Evolutionary conservation across 306 rosid species (phyloP).

Genomic region (Inga laurina): DNA sequence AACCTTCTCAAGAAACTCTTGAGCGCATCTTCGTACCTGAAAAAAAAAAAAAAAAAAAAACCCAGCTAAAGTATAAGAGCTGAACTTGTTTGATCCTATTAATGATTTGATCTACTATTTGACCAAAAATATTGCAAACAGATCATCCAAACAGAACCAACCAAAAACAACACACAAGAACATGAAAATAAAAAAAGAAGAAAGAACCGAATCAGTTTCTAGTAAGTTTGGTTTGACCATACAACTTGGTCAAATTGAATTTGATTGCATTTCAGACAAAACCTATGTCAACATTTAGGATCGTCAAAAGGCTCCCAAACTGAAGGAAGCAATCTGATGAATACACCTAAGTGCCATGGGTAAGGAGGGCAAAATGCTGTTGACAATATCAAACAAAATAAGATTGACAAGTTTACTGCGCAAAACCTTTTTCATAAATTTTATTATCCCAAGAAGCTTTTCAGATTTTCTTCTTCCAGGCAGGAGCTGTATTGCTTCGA

Average conservation of each 20-base stretch:
- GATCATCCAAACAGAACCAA: not conserved
- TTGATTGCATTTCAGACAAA: no score
- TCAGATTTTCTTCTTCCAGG: not conserved
- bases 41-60: constrained; percentile 15
- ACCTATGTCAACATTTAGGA: not conserved
- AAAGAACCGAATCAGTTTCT: not conserved
- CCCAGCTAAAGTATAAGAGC: not conserved
- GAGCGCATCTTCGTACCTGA: constrained; percentile 90
- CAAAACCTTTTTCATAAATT: not conserved
- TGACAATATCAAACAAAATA: not conserved
- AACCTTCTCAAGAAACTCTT: constrained; percentile 70
- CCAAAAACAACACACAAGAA: not conserved
- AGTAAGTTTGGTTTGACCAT: not conserved
- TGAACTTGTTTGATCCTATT: not conserved
- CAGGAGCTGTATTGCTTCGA: not conserved
- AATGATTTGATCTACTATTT: not conserved
- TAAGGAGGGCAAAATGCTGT: not conserved
- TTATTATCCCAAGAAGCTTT: not conserved
- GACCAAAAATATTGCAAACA: not conserved
- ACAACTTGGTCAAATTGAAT: no score
- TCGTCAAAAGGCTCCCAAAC: not conserved
- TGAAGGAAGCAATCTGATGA: not conserved
- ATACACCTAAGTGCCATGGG: not conserved
- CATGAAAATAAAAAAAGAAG: no score
- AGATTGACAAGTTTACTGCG: not conserved